Base-by-base conservation (phyloP, 148 eudicot species). In the Gaultheria prostrata region DNA sequence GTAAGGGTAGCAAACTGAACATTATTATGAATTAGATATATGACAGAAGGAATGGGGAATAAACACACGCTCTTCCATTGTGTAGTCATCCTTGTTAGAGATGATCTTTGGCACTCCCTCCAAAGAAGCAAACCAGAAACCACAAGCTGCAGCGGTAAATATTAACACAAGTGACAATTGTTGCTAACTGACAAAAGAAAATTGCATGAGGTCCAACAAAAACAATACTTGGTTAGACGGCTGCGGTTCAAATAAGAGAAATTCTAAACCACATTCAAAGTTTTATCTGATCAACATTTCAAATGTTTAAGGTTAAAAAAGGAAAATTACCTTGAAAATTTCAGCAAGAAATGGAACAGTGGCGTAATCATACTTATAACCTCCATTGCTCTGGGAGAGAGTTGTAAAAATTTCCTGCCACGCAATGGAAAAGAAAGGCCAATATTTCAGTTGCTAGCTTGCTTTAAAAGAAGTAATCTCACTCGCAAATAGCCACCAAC, bases 1-100 rank as follows among this genome's bases (percentile, higher is more conserved):
- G 98, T 97, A 67, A 97, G 89, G 61, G 99, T 97, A 79, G 99
- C 98, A 90, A 97, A 97, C 86, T 97, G 99, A 84, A 97, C 95
- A 81, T 97, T 97, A 86, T 97, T 97, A 85, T 97, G 99, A 65
- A 95, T 84, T 2, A 97, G 91, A 88, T 97, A 97, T 84, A 97
- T 97, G 84, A 97, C 89, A 8, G 98, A 95, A 8, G 99, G 99
- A 71, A 97, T 97, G 30, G 95, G 98, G 86, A 89, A 97, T 67
- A 97, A 76, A 20, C 98, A 89, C 87, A 94, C 87, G 75, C 84
- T 92, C 87, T 89, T 97, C 99, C 99, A 97, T 45, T 97, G 95
- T 51, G 94, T 97, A 33, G 97, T 97, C 93, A 97, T 93, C 90
- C 92, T 92, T 61, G 94, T 92, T 86, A 92, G 89, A 86, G 94